Base-by-base conservation (phyloP, 2,329 filamentous ascomycete genomes). In the Cryphonectria radicalis region DNA sequence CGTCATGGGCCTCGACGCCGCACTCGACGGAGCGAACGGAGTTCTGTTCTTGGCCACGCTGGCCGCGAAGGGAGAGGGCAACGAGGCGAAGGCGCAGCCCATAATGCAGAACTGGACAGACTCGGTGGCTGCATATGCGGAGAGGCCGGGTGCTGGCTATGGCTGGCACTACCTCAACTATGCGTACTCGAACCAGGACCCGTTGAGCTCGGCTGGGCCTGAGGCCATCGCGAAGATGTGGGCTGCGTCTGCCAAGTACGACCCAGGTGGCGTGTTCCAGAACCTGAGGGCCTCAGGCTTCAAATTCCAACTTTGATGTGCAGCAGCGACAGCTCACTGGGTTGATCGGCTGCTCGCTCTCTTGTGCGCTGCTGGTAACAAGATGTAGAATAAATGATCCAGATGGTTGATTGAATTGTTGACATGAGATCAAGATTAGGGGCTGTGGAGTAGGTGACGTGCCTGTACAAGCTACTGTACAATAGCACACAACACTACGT, bases 81-180 rank as follows among this genome's bases (percentile, higher is more conserved):
- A 62, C 22, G 68, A 66, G 22, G 63, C 62, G 35, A 28, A 63
- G 6, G 62, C 4, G 37, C 62, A 43, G 13, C 62, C 62, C 62
- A 43, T n/a, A 22, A 63, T 28, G 37, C 62, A 63, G 62, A 63
- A 43, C 62, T 43, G 62, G n/a, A 63, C 10, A n/a, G 37, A 63
- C n/a, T 63, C 22, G 19, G 59, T 40, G 35, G 22, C 14, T 11
- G n/a, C 22, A 14, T 63, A 63, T 4, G 35, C 60, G 32, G 35
- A 43, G 19, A 22, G 6, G 7, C 25, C 4, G 5, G 37, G 60
- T 2, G 40, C 19, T 37, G n/a, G 62, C 62, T 63, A 46, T n/a
- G 42, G 42, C 42, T 32, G 42, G 42, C 63, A 64, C 25, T 86
- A 84, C 67, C 76, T 85, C 66, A 85, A 86, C 76, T 86, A 86